phyloP scores from a whole-genome alignment of 371 early-diverging fungal species.

The Apophysomyces ossiformis region DNA sequence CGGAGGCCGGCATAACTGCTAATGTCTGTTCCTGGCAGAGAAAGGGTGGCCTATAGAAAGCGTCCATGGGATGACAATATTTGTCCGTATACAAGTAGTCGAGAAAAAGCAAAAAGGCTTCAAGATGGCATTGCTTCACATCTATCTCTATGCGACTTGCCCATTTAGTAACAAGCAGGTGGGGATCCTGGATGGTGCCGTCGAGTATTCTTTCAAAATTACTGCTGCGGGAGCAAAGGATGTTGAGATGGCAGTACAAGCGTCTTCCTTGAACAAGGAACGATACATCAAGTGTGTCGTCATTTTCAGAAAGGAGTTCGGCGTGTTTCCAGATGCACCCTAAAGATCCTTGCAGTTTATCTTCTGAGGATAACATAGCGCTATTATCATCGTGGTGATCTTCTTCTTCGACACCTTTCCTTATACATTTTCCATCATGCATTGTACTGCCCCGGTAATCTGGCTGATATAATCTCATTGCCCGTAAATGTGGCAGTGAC shows the following conservation, averaged over 20 bases:
- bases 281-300: constrained; percentile 43
- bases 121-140: constrained; percentile 23
- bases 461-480: neutral
- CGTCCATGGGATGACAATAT: constrained; percentile 41
- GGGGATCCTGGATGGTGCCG: neutral
- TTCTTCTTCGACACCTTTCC: neutral
- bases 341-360: constrained; percentile 8
- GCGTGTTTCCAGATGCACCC: constrained; percentile 22
- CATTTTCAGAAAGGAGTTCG: constrained; percentile 14
- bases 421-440: neutral
- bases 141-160: constrained; percentile 20
- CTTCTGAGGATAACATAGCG: constrained; percentile 5
- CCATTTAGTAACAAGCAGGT: neutral
- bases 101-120: constrained; percentile 31
- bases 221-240: constrained; percentile 30
- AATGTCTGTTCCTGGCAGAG: constrained; percentile 15
- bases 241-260: constrained; percentile 54
- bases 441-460: neutral
- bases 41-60: constrained; percentile 24
- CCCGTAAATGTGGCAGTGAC: constrained; percentile 41
- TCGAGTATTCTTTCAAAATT: constrained; percentile 23
- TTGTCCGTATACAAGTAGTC: constrained; percentile 46
- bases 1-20: neutral
- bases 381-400: neutral
- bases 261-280: constrained; percentile 36